Conservation (phyloP, 768 basidiomycete genomes). For the Auricularia sp. region DNA sequence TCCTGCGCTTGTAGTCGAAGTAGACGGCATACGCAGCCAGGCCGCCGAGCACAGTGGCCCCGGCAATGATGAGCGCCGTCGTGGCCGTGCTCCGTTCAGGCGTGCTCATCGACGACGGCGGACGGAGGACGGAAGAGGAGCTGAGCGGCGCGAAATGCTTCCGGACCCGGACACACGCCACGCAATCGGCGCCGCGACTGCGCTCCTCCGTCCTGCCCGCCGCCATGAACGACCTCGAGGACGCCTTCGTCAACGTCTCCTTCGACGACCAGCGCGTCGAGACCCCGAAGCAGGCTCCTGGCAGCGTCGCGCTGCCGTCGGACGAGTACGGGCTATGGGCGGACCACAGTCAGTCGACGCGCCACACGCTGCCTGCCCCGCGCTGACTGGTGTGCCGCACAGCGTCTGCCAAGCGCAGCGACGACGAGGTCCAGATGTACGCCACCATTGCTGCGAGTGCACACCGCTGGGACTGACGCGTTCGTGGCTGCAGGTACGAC, state of each 20-base stretch:
- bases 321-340: conserved; percentile 44
- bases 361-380: neutral
- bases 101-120: neutral
- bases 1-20: conserved; percentile 91
- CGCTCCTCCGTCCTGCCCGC: neutral
- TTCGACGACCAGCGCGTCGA: conserved; percentile 23
- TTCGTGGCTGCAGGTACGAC: conserved; percentile 7
- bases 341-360: conserved; percentile 33
- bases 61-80: conserved; percentile 29
- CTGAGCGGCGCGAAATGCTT: neutral
- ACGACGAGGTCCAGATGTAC: conserved; percentile 39
- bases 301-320: conserved; percentile 9
- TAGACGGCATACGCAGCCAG: conserved; percentile 77
- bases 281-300: conserved; percentile 1
- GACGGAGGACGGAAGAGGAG: neutral
- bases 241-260: conserved; percentile 39
- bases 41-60: conserved; percentile 38
- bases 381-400: neutral
- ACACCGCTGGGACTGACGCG: neutral
- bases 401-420: conserved; percentile 46
- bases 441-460: conserved; percentile 8
- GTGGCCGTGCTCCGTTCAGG: conserved; percentile 14
- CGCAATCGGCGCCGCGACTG: neutral
- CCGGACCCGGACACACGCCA: neutral
- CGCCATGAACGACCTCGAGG: conserved; percentile 15